Evolutionary conservation across 2,329 filamentous ascomycete species (phyloP), one percentile per base, ranked within the genome.

Genomic region (Tolypocladium endophyticum): DNA sequence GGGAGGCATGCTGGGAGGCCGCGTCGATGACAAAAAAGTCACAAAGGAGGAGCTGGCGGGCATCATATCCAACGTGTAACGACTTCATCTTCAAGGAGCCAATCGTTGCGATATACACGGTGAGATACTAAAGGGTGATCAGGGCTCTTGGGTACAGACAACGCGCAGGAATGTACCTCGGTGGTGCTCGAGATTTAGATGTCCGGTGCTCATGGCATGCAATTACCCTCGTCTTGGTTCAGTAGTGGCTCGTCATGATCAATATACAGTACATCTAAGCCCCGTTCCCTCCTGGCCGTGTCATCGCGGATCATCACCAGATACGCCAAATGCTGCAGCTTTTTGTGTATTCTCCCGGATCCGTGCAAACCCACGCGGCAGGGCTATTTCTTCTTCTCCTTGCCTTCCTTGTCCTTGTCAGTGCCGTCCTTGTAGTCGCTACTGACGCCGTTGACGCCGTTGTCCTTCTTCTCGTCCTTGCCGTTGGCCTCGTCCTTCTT

Each of bases 1-100:
- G 77, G 70, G 70, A 0, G 71, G 63, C 3, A 71, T 86, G 35
- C 81, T 94, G 64, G 81, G 78, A 5, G 67, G 67, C 1, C 83
- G 82, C 65, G 78, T 88, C 20, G 78, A 81, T 60, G 79, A 82
- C 65, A 78, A 76, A 66, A 67, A 69, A 47, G 79, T 88, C 20
- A 76, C 78, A 30, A 78, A 76, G 61, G 86, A 87, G 64, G 89
- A 93, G 72, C 79, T 90, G 71, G 91, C 87, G 18, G 92, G 89
- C 18, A 84, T 91, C 76, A 82, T 81, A 35, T 77, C 76, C 0
- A 75, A 77, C 57, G 61, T 78, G 35, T 73, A 58, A 36, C 30
- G 18, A n/a, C 18, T 12, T 9, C 18, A 33, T 35, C 28, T 4
- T 53, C 9, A 23, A 33, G 20, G 9, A 53, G 50, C 18, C 28